Evolutionary conservation across 495 filamentous ascomycete species (phyloP), one percentile per base, ranked within the genome.

Genomic region (Pseudomonodictys pantanalensis): DNA sequence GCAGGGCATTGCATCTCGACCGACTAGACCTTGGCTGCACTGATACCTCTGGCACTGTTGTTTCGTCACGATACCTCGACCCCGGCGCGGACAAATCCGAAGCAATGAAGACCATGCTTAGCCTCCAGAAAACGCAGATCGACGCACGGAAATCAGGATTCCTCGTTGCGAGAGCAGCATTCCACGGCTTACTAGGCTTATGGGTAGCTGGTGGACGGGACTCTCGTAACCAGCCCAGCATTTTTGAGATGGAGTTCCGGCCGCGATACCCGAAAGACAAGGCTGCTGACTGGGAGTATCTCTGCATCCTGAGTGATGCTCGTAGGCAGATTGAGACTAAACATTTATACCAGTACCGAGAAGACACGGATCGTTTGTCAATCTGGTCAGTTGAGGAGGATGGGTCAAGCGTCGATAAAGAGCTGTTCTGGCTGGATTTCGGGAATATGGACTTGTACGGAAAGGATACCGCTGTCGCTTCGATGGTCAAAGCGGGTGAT

Each of bases 81-180:
- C 20, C 24, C 29, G 39, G 33, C 6, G n/a, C 15, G 3, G 39
- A 22, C 7, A n/a, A 15, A 28, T 12, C 7, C 3, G 52, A 55
- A 23, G 39, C 35, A 17, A 10, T 45, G 5, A 43, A 55, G 39
- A 45, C 22, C 7, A 55, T 45, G 52, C 6, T 26, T 43, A n/a
- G 22, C 18, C 39, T 55, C 11, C 9, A 55, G 39, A 18, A 45
- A 41, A 20, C 45, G 3, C 4, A 29, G 38, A n/a, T n/a, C 23
- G 5, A 20, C 12, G 26, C n/a, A 11, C 6, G n/a, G 10, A 25
- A 55, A 4, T 18, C 4, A 12, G 25, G 24, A 3, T 12, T 30
- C 2, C 45, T 55, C 25, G 5, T 45, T n/a, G 52, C 52, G 15
- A 25, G 52, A 29, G 35, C 52, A 12, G 52, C 30, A 2, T 55